Percentiles rank a stretch among this genome's conserved stretches.
Conservation (phyloP, 345 rosid genomes). For the Gossypium longicalyx region DNA sequence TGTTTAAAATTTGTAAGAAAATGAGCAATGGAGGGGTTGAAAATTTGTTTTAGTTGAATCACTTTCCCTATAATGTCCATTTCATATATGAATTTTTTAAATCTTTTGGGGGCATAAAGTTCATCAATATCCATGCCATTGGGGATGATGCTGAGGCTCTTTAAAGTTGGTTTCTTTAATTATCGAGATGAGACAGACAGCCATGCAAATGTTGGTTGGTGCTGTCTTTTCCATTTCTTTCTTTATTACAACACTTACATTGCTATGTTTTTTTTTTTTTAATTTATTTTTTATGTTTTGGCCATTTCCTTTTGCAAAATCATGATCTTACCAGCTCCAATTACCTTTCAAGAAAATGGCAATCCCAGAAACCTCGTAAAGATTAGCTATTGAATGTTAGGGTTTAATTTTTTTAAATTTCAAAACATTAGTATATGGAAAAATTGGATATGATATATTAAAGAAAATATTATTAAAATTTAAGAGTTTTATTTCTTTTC, state of each 20-base stretch:
- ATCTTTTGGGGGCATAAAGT: conserved; percentile 19
- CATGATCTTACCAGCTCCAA: not conserved
- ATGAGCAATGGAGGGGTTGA: not conserved
- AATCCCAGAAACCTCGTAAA: not conserved
- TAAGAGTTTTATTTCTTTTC: too few species aligned
- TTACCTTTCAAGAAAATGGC: not conserved
- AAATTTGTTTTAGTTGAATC: conserved; percentile 6
- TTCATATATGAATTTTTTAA: not conserved
- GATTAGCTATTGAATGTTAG: too few species aligned
- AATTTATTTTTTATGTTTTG: not conserved
- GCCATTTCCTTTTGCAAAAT: not conserved
- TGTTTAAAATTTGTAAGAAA: not conserved
- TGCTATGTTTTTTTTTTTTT: not conserved
- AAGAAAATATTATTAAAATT: too few species aligned
- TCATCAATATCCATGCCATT: conserved; percentile 26
- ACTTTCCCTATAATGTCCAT: conserved; percentile 18
- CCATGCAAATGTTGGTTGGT: conserved; percentile 21
- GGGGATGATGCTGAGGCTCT: not conserved
- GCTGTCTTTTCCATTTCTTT: conserved; percentile 15
- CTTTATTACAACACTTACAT: not conserved
- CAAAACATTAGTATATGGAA: too few species aligned
- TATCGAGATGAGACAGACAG: conserved; percentile 18
- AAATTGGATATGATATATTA: too few species aligned
- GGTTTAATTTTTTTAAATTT: too few species aligned
- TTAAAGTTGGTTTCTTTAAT: conserved; percentile 8